Evolutionary conservation across 352 stramenopile species (phyloP), one percentile per base, ranked within the genome.

Genomic region (Hyaloperonospora arabidopsidis): DNA sequence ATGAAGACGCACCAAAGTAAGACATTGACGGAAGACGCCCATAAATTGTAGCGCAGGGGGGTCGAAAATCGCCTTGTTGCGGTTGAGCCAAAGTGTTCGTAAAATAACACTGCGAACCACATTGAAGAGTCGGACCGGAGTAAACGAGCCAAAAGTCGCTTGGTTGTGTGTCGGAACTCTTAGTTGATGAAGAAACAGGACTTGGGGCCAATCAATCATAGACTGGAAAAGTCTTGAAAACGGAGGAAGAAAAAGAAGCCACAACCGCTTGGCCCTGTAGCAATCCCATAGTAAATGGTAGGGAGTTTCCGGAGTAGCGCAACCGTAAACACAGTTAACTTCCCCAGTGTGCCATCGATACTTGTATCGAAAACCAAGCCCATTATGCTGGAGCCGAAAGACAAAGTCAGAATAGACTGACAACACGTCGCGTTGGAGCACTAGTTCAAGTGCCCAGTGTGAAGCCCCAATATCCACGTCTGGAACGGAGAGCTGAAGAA

Each of bases 261-360:
- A 59, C 2, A 53, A n/a, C 14, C n/a, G 13, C 0, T 45, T 13
- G 5, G 52, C 45, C 6, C 35, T 43, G 22, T 43, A 12, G 45
- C 52, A 59, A n/a, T 53, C 44, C 52, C 45, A 59, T 13, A 53
- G 21, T 13, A 59, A 8, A 45, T 49, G 45, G 10, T 25, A 3
- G 0, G 45, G 44, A 0, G 28, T 44, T 49, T 59, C 35, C 7
- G 36, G 0, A 11, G 36, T 12, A 1, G 13, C 14, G 18, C 44
- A 59, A 6, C 35, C 35, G 22, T 59, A n/a, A 39, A 52, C 41
- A 49, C 44, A 59, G 7, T 36, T n/a, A 14, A 41, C 40, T 5
- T 53, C 23, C 1, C 13, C 2, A 29, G 32, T 41, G 5, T 39
- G 45, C 45, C 45, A 54, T 2, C 36, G 5, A 19, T 49, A 54